Base-by-base conservation (phyloP, 1,139 yeast species). In the Blastobotrys persicus region DNA sequence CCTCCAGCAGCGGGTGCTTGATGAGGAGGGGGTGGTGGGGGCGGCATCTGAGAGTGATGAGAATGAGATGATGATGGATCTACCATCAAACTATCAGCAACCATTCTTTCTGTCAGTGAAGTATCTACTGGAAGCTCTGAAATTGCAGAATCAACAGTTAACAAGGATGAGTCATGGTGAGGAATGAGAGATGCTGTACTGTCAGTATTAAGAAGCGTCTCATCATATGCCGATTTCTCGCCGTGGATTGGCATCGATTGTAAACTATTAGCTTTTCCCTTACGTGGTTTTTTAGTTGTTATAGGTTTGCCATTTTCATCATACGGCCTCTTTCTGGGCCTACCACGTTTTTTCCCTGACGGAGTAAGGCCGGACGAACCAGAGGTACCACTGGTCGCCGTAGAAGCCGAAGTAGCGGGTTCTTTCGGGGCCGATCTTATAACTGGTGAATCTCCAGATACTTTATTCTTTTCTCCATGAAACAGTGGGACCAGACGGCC, bases 301-400 rank as follows among this genome's bases (percentile, higher is more conserved):
- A 45, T 19, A 5, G 32, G n/a, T n/a, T n/a, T n/a, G n/a, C n/a
- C n/a, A n/a, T n/a, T 26, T 12, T 18, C 42, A 13, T 37, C 51
- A 6, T 46, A 31, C 18, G 59, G 55, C 11, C 53, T 47, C 51
- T 65, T 66, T 39, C 61, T 55, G 0, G 69, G 70, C 19, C 69
- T 43, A 1, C 68, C 70, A 12, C 66, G 58, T 26, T 61, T 59
- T 28, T 54, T 53, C 1, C 56, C 57, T 1, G 57, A 14, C 3
- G 42, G 20, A 13, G n/a, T n/a, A n/a, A n/a, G n/a, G n/a, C n/a
- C n/a, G n/a, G n/a, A n/a, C n/a, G 42, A 23, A 12, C 31, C 32
- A 9, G 28, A 17, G 9, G 26, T 31, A 23, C 31, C 19, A 2
- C 17, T 33, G 31, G 37, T 40, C 7, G 34, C 6, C 16, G 31